Evolutionary conservation across 768 basidiomycete genomes (phyloP), one percentile per base, ranked within the genome.

Genomic region (Plicaturopsis crispa): DNA sequence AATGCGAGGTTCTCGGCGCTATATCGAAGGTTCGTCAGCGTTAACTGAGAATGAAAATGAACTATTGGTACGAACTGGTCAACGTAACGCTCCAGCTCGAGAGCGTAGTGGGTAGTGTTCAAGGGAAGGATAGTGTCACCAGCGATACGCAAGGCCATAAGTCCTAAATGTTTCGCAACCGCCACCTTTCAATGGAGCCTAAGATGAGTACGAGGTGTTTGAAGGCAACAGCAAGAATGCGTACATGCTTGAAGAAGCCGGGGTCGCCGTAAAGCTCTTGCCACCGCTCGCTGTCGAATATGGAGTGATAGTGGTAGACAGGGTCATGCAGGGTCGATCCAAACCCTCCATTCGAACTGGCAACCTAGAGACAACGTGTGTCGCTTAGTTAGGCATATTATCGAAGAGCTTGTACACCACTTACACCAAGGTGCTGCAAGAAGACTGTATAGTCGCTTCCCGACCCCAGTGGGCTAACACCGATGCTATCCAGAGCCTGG

Each of bases 391-490:
- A 14, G n/a, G n/a, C n/a, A n/a, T n/a, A n/a, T n/a, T n/a, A 8
- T 28, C 8, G 14, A 28, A 28, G 14, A 14, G 8, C 26, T 28
- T 8, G 26, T 14, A 49, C 39, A 6, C 48, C 43, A 33, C 75
- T 60, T 38, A 84, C 73, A 2, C 84, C 84, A 36, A 79, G 66
- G 30, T 80, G 68, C 57, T 97, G 89, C 49, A 98, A 61, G 65
- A 97, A 96, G 7, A 89, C 83, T 0, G 93, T 96, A 48, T 72
- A 97, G 58, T 97, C 94, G 41, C 86, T 89, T 18, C 89, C 89
- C 36, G 81, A 85, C 28, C 89, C 89, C n/a, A 91, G 62, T 12
- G 85, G 72, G 0, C 30, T 26, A 24, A 91, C 58, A 14, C 69
- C 72, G 3, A 62, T 54, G 19, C 61, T 52, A 20, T 55, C 54